Conservation (phyloP, 1,284 basidiomycete species). For the Mycena citricolor region DNA sequence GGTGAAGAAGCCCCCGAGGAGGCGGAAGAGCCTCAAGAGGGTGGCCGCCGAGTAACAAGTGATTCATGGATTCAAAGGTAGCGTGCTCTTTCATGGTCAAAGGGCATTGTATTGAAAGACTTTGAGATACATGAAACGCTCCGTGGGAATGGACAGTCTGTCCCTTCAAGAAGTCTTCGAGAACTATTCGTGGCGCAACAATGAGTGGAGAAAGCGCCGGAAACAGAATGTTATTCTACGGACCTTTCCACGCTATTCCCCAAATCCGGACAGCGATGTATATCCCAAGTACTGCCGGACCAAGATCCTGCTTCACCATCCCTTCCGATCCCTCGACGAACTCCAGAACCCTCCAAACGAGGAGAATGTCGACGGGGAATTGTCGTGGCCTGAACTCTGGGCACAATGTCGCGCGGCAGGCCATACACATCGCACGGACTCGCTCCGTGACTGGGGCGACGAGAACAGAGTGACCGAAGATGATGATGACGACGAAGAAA, state of each 20-base stretch:
- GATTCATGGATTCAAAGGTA: constrained; percentile 12
- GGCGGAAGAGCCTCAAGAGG: neutral
- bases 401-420: constrained; percentile 3
- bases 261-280: constrained; percentile 7
- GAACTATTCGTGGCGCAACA: constrained; percentile 6
- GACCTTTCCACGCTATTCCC: constrained; percentile 10
- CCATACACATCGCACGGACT: constrained; percentile 11
- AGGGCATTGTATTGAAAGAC: neutral
- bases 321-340: constrained; percentile 6
- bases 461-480: constrained; percentile 11
- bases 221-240: constrained; percentile 4
- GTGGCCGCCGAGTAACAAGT: constrained; percentile 3
- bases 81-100: neutral
- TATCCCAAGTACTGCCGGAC: constrained; percentile 19
- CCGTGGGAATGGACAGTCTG: neutral
- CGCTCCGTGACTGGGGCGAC: constrained; percentile 10
- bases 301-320: constrained; percentile 18
- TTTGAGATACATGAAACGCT: constrained; percentile 18
- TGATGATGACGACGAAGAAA: constrained; percentile 11
- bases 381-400: constrained; percentile 7
- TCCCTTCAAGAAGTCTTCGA: constrained; percentile 14
- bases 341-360: neutral
- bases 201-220: constrained; percentile 8
- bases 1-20: constrained; percentile 9
- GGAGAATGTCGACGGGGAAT: no score